These are phyloP conservation scores for Chrysanthemum makinoi DNA, from an alignment of 129 eudicot species.

Conservation along the genomic window DNA sequence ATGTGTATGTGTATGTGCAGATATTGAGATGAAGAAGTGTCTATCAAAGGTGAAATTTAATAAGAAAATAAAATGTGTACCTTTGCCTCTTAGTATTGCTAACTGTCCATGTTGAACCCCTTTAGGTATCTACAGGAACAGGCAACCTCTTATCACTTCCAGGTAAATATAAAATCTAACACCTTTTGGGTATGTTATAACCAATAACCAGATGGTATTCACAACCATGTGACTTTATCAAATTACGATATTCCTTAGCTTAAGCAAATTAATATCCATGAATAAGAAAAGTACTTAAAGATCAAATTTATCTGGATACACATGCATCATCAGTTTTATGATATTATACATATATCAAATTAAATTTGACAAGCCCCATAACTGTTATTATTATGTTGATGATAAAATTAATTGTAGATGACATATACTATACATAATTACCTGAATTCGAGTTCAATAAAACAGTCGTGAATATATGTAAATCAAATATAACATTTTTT, in stretches of 20 bases:
- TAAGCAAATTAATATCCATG: constrained; percentile 8
- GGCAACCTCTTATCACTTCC: constrained; percentile 7
- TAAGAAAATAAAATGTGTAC: constrained; percentile 28
- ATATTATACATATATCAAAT: too few relatives aligned
- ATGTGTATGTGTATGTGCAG: neutral
- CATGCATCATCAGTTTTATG: neutral
- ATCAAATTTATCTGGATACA: constrained; percentile 2
- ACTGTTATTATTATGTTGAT: too few relatives aligned
- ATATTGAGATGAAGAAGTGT: neutral
- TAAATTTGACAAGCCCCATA: too few relatives aligned
- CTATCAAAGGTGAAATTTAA: neutral
- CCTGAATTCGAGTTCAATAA: too few relatives aligned
- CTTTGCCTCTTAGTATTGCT: constrained; percentile 67
- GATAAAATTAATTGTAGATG: too few relatives aligned
- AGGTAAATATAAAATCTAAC: neutral
- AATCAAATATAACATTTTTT: too few relatives aligned
- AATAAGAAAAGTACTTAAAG: neutral
- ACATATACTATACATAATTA: too few relatives aligned
- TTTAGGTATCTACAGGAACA: constrained; percentile 68
- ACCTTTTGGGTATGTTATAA: neutral
- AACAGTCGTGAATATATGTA: too few relatives aligned
- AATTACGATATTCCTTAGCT: neutral
- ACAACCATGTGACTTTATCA: constrained; percentile 1
- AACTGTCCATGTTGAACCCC: constrained; percentile 95
- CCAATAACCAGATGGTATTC: neutral